Evolutionary conservation across 2,329 filamentous ascomycete species (phyloP).

Genomic region (Huntiella savannae): DNA sequence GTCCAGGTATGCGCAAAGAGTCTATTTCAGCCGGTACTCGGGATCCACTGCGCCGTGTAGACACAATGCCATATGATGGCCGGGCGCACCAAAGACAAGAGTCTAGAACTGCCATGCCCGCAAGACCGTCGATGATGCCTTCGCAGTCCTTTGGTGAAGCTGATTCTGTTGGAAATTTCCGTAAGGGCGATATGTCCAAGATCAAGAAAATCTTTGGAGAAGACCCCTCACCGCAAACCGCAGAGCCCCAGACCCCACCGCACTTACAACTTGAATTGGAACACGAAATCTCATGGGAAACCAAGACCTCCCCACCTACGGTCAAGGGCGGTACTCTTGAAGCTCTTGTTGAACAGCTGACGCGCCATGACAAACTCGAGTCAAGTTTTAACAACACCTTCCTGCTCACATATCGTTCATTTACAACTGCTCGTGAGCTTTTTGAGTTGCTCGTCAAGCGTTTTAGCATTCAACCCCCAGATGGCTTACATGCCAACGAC

Average conservation of each 20-base stretch:
- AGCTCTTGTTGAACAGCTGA: conserved; percentile 84
- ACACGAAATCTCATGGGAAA: conserved; percentile 74
- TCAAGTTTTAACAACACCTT: conserved; percentile 96
- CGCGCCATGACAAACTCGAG: conserved; percentile 85
- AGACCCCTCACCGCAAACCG: conserved; percentile 33
- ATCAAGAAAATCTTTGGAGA: conserved; percentile 48
- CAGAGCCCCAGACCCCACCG: conserved; percentile 58
- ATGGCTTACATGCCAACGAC: conserved; percentile 55
- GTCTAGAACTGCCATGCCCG: conserved; percentile 25
- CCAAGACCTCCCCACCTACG: conserved; percentile 53
- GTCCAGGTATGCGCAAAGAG: conserved; percentile 22
- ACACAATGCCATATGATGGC: conserved; percentile 31
- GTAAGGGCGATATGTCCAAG: conserved; percentile 44
- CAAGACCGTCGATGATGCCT: conserved; percentile 29
- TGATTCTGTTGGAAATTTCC: conserved; percentile 31
- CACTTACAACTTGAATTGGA: conserved; percentile 78
- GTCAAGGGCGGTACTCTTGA: conserved; percentile 79
- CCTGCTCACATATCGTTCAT: conserved; percentile 87
- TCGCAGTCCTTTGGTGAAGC: conserved; percentile 49
- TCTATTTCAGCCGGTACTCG: conserved; percentile 21
- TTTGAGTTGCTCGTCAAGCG: conserved; percentile 84
- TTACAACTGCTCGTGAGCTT: conserved; percentile 74
- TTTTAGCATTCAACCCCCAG: conserved; percentile 81
- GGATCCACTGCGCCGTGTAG: conserved; percentile 19
- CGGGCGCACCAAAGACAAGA: conserved; percentile 36